Conservation (phyloP, 331 rosid species). For the Telfairia occidentalis region DNA sequence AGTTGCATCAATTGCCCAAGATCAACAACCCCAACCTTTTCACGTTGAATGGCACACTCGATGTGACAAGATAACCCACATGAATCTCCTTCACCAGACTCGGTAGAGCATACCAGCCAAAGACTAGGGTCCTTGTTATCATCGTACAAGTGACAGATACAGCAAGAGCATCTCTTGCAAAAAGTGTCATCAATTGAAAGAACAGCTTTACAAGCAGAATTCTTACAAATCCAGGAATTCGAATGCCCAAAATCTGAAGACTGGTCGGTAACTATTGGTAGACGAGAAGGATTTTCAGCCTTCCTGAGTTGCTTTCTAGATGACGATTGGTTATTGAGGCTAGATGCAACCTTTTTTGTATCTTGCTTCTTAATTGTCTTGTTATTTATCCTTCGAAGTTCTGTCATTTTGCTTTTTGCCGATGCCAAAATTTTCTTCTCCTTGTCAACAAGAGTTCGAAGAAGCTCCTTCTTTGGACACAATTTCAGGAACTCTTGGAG, state of each 20-base stretch:
- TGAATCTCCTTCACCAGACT: slow-evolving; percentile 67
- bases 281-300: slow-evolving; percentile 70
- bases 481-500: slow-evolving; percentile 64
- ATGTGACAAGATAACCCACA: slow-evolving; percentile 94
- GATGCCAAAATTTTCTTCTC: slow-evolving; percentile 38
- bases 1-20: slow-evolving; percentile 97
- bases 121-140: slow-evolving; percentile 99
- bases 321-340: slow-evolving; percentile 36
- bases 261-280: slow-evolving; percentile 44
- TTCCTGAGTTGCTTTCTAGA: slow-evolving; percentile 74
- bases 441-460: neutral
- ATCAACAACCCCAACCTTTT: slow-evolving; percentile 92
- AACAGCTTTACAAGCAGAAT: slow-evolving; percentile 95
- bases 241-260: slow-evolving; percentile 59
- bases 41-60: slow-evolving; percentile 86
- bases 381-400: slow-evolving; percentile 34
- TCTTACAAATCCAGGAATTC: slow-evolving; percentile 86
- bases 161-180: slow-evolving; percentile 97
- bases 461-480: slow-evolving; percentile 57
- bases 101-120: slow-evolving; percentile 89
- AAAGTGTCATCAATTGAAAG: slow-evolving; percentile 77
- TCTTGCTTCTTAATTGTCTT: slow-evolving; percentile 73
- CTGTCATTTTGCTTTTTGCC: slow-evolving; percentile 43
- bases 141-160: slow-evolving; percentile 90
- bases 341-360: slow-evolving; percentile 42